Evolutionary conservation across 192 early-diverging fungal genomes (phyloP).

Genomic region (Backusella circina): DNA sequence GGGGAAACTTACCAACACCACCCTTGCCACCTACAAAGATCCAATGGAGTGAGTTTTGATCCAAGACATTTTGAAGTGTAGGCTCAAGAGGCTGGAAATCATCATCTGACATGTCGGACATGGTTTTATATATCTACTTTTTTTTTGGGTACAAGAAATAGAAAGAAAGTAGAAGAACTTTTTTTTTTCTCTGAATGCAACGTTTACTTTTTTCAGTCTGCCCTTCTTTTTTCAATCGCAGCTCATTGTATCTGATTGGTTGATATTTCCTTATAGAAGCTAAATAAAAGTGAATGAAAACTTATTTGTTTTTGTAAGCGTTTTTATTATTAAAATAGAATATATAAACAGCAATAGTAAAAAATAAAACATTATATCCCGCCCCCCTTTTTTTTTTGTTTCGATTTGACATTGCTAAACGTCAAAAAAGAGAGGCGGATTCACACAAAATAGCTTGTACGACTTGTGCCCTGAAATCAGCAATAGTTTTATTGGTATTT

Average conservation of each 20-base stretch:
- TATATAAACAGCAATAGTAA: too few species aligned
- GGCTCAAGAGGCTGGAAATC: slow-evolving; percentile 75
- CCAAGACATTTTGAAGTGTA: slow-evolving; percentile 92
- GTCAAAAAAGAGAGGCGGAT: not conserved
- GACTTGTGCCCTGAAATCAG: not conserved
- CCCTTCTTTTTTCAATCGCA: not conserved
- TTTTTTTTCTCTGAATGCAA: not conserved
- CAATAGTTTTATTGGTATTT: too few species aligned
- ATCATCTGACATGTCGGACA: slow-evolving; percentile 62
- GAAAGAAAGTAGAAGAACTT: not conserved
- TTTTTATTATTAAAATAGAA: too few species aligned
- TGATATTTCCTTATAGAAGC: not conserved
- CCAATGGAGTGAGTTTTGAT: slow-evolving; percentile 95
- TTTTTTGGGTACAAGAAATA: not conserved
- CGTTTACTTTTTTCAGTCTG: not conserved
- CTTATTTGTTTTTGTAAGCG: too few species aligned
- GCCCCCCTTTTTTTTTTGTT: not conserved
- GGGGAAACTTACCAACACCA: slow-evolving; percentile 90
- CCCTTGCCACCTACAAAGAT: slow-evolving; percentile 99
- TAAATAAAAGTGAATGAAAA: not conserved
- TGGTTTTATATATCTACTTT: slow-evolving; percentile 6
- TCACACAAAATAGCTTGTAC: not conserved
- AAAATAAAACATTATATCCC: not conserved
- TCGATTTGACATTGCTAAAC: not conserved
- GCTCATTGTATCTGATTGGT: not conserved